These are phyloP conservation scores for Ambrosia hybrid DNA, from an alignment of 140 eudicot species.

Conservation along the genomic window DNA sequence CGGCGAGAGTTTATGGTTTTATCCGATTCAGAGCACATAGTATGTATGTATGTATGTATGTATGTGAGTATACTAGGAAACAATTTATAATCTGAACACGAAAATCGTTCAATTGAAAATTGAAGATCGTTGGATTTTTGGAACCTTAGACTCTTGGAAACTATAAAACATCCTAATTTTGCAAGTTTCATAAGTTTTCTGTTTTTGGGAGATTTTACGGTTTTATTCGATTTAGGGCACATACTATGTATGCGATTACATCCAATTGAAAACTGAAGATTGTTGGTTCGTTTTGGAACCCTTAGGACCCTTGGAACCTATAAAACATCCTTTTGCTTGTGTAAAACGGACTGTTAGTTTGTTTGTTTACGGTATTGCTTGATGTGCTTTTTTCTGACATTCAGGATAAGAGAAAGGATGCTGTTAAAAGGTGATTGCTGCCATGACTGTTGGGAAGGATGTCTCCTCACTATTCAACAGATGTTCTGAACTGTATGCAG, in stretches of 20 bases:
- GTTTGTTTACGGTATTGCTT: not conserved
- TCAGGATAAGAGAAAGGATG: slow-evolving; percentile 99
- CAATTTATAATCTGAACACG: too few relatives aligned
- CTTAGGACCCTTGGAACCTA: not conserved
- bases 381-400: slow-evolving; percentile 2
- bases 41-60: not conserved
- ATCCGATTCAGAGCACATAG: not conserved
- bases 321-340: not conserved
- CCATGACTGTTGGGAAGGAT: slow-evolving; percentile 99
- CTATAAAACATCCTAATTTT: not conserved
- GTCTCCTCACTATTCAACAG: slow-evolving; percentile 98
- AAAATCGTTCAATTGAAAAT: not conserved
- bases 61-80: slow-evolving; percentile 4
- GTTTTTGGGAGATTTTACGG: too few relatives aligned
- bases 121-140: slow-evolving; percentile 2
- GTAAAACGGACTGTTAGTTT: not conserved
- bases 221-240: too few relatives aligned
- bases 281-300: too few relatives aligned
- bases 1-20: not conserved
- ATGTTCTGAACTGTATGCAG: slow-evolving; percentile 97
- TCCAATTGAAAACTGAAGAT: too few relatives aligned
- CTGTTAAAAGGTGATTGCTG: slow-evolving; percentile 97
- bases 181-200: too few relatives aligned
- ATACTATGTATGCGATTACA: too few relatives aligned
- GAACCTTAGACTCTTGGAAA: slow-evolving; percentile 10